Percentiles rank a stretch among this genome's conserved stretches.
Evolutionary conservation across 2,329 filamentous ascomycete species (phyloP).

Genomic region (Aspergillus intermedius): DNA sequence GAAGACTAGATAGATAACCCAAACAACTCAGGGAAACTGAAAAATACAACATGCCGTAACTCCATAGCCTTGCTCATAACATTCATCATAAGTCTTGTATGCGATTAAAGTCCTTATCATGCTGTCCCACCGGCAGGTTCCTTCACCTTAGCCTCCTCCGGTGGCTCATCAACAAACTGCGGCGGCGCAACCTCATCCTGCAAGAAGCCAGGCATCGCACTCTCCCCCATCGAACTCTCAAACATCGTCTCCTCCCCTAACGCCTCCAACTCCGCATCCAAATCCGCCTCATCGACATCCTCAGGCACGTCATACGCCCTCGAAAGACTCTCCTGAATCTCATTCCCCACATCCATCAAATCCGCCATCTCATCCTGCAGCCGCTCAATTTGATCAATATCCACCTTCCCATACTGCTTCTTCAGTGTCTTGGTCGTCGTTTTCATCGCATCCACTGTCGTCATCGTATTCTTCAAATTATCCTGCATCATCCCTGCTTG

Average conservation of each 20-base stretch:
- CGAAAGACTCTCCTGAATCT: slow-evolving; percentile 92
- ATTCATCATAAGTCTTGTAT: background rate
- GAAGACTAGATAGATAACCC: background rate
- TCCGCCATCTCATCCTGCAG: slow-evolving; percentile 99
- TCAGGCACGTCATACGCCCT: slow-evolving; percentile 91
- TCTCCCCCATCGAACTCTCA: slow-evolving; percentile 59
- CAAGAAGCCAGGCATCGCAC: slow-evolving; percentile 73
- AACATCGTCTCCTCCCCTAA: slow-evolving; percentile 90
- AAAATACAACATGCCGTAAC: background rate
- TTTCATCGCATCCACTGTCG: slow-evolving; percentile 95
- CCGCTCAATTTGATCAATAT: slow-evolving; percentile 94
- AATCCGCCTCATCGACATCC: slow-evolving; percentile 91
- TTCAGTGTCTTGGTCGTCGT: slow-evolving; percentile 87
- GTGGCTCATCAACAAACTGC: slow-evolving; percentile 89
- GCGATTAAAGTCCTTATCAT: slow-evolving; percentile 7
- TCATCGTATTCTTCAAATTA: slow-evolving; percentile 97
- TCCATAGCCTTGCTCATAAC: background rate
- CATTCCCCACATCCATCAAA: slow-evolving; percentile 92
- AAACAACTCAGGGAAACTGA: background rate
- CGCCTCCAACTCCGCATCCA: slow-evolving; percentile 94
- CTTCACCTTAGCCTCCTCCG: slow-evolving; percentile 69
- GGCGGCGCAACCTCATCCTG: slow-evolving; percentile 76
- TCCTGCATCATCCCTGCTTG: slow-evolving; percentile 98
- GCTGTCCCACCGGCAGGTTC: slow-evolving; percentile 56
- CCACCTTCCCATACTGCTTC: slow-evolving; percentile 93